Percentiles rank a stretch among this genome's conserved stretches.
Conservation (phyloP, 1,284 basidiomycete genomes). For the Fomes fomentarius region DNA sequence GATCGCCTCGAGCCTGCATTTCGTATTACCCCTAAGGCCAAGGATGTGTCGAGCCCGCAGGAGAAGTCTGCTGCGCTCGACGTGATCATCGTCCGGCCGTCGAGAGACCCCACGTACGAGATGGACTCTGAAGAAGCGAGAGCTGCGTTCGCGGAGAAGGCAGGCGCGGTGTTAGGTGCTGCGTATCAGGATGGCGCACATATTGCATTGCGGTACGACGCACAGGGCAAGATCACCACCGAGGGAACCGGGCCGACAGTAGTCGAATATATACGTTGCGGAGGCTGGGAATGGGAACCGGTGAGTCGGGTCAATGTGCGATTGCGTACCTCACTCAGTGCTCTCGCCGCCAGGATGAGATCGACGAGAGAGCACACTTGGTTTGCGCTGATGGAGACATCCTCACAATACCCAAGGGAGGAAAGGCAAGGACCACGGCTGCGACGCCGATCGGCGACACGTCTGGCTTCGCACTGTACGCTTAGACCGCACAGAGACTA, state of each 20-base stretch:
- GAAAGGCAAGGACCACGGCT: constrained; percentile 53
- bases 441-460: constrained; percentile 35
- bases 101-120: constrained; percentile 58
- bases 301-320: no score
- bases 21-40: constrained; percentile 67
- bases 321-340: no score
- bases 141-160: constrained; percentile 48
- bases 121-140: constrained; percentile 46
- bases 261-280: constrained; percentile 83
- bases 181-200: constrained; percentile 81
- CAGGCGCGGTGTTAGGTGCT: constrained; percentile 55
- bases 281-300: constrained; percentile 86
- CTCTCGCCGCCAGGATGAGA: constrained; percentile 46
- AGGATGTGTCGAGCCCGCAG: constrained; percentile 35
- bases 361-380: constrained; percentile 61
- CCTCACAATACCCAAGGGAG: constrained; percentile 56
- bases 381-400: constrained; percentile 80
- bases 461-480: constrained; percentile 50
- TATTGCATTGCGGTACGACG: constrained; percentile 59
- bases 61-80: constrained; percentile 61
- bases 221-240: constrained; percentile 44
- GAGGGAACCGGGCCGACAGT: constrained; percentile 55
- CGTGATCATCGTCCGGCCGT: constrained; percentile 82
- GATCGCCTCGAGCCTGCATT: constrained; percentile 86
- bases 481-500: no score